Percentiles rank a stretch among this genome's conserved stretches.
These are phyloP conservation scores for Vitis rupestris DNA, from an alignment of 164 flowering plant genomes.

Conservation along the genomic window DNA sequence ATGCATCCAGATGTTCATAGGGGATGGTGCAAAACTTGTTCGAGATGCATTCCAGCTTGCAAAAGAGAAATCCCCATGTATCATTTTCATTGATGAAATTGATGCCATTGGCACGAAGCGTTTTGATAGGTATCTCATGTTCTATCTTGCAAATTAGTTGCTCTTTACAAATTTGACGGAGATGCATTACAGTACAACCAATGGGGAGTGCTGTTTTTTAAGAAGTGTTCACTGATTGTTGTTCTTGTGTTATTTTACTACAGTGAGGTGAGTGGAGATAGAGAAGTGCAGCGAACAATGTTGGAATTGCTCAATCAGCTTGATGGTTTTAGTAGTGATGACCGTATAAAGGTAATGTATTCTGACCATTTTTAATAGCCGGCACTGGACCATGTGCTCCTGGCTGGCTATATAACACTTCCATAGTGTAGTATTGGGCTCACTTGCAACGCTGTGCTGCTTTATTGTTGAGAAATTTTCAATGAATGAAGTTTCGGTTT, in stretches of 20 bases:
- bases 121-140: constrained; percentile 12
- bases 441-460: no score
- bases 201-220: constrained; percentile 19
- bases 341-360: constrained; percentile 17
- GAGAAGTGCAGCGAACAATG: constrained; percentile 29
- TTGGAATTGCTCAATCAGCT: constrained; percentile 28
- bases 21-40: constrained; percentile 1
- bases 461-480: no score
- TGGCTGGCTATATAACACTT: no score
- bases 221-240: constrained; percentile 22
- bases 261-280: constrained; percentile 26
- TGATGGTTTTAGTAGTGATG: constrained; percentile 26
- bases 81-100: constrained; percentile 86
- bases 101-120: constrained; percentile 98
- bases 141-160: background rate
- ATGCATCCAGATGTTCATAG: background rate
- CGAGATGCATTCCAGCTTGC: constrained; percentile 85
- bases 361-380: no score
- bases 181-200: constrained; percentile 24
- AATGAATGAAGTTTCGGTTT: no score
- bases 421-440: no score
- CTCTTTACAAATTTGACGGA: no score
- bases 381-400: no score
- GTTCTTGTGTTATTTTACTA: constrained; percentile 18
- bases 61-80: constrained; percentile 85